These are phyloP conservation scores for Blastobotrys petasosporus DNA, from an alignment of 1,139 yeast species.

Conservation along the genomic window DNA sequence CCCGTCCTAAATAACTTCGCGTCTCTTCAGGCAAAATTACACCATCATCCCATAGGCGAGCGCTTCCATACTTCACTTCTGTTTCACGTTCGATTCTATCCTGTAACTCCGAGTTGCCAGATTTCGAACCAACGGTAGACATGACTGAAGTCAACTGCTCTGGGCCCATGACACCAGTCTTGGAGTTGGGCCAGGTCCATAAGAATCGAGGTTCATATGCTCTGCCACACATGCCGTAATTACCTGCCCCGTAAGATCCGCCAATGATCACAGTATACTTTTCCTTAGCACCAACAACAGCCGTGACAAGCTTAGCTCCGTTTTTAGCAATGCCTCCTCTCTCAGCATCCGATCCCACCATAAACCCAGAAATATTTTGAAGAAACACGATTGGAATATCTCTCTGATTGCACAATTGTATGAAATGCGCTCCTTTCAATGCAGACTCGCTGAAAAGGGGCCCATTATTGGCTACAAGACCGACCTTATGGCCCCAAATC, in stretches of 20 bases:
- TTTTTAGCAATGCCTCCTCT: conserved; percentile 35
- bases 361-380: conserved; percentile 35
- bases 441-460: conserved; percentile 34
- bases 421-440: conserved; percentile 35
- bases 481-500: conserved; percentile 33
- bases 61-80: conserved; percentile 31
- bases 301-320: conserved; percentile 35
- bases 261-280: conserved; percentile 34
- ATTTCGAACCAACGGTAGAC: conserved; percentile 30
- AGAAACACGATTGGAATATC: conserved; percentile 32
- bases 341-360: conserved; percentile 36
- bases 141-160: conserved; percentile 34
- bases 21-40: conserved; percentile 33
- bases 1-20: conserved; percentile 31
- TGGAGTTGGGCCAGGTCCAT: conserved; percentile 35
- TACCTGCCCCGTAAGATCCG: conserved; percentile 35
- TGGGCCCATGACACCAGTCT: conserved; percentile 36
- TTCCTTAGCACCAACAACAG: conserved; percentile 34
- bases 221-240: conserved; percentile 36
- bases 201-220: conserved; percentile 35
- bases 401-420: conserved; percentile 33
- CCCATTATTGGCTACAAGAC: conserved; percentile 35
- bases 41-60: conserved; percentile 35
- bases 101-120: conserved; percentile 24
- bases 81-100: conserved; percentile 31